Evolutionary conservation across 257 asterid species (phyloP), one percentile per base, ranked within the genome.

Genomic region (Osmanthus fragrans): DNA sequence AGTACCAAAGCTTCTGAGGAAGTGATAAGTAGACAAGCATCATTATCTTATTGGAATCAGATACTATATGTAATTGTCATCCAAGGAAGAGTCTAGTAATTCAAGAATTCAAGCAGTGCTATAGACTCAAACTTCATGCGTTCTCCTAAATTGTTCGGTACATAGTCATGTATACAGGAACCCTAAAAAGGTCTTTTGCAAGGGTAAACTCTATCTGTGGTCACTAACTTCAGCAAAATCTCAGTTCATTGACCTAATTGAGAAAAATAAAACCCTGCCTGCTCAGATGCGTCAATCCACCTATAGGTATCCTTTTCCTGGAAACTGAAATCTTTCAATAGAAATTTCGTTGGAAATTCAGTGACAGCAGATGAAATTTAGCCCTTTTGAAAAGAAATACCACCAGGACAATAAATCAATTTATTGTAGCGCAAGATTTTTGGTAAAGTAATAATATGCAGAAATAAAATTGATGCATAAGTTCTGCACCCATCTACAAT

Each of bases 401-500:
- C 63, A 18, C 9, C n/a, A 5, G 63, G 19, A n/a, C 23, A 51
- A 51, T n/a, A 5, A 15, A 51, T 51, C 63, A 51, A 5, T 16
- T 33, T 7, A 4, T 33, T 33, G 6, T 19, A n/a, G 8, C 5
- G 63, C 23, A 51, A 51, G 2, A 19, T 18, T 51, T n/a, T 76
- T 16, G 40, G 40, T 19, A n/a, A 30, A 45, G n/a, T 39, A 66
- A 45, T 39, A 58, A 21, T 58, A 51, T 51, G 19, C 45, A 63
- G 45, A 37, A 47, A 47, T 40, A 29, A 18, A 27, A 10, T 66
- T 76, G 70, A 79, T 64, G 32, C 73, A 70, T 40, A 40, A 10
- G n/a, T n/a, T n/a, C n/a, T n/a, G n/a, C 45, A 68, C 19, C 34
- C 49, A 37, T 36, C 56, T 56, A 75, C 79, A 69, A 36, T 37